Evolutionary conservation across 495 filamentous ascomycete genomes (phyloP), one percentile per base, ranked within the genome.

Genomic region (Chaetomium cochliodes): DNA sequence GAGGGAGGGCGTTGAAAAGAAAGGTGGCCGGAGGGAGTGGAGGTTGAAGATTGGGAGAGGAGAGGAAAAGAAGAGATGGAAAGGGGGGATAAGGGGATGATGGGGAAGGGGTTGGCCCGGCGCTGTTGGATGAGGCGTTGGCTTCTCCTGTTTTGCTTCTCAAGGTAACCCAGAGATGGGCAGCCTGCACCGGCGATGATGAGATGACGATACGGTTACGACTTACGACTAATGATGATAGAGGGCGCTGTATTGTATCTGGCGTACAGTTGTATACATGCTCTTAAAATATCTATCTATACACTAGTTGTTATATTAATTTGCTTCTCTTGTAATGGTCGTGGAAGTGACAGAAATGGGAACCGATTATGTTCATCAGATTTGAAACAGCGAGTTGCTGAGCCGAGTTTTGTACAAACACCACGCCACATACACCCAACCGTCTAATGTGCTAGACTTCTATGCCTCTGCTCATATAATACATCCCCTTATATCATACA

Each of bases 141-240:
- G n/a, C 33, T 16, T 46, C 26, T 16, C 28, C 26, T 26, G 25
- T 9, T 59, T 37, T 42, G 26, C 57, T 59, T 59, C 20, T 20
- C 23, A 46, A 3, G 39, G 39, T 15, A 9, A 58, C 39, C n/a
- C 33, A 42, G 54, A 8, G 39, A 30, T 6, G 28, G 46, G 55
- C 55, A 39, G 7, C 30, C 25, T 47, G 54, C 20, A n/a, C n/a
- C 44, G 41, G n/a, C n/a, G 30, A n/a, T 23, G 46, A 25, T 51
- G 2, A 7, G 28, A 52, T 28, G 28, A 51, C 46, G 58, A 25
- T n/a, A 51, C 26, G 39, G 6, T 5, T 51, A 60, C n/a, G 46
- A 51, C 0, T 50, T 18, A 60, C 18, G 58, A 60, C 13, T 60
- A 0, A 58, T 15, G 41, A 58, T 3, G 56, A 58, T 46, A 58